Percentiles rank a stretch among this genome's conserved stretches.
phyloP scores from a whole-genome alignment of 768 basidiomycete species.

The Asterophora parasitica region DNA sequence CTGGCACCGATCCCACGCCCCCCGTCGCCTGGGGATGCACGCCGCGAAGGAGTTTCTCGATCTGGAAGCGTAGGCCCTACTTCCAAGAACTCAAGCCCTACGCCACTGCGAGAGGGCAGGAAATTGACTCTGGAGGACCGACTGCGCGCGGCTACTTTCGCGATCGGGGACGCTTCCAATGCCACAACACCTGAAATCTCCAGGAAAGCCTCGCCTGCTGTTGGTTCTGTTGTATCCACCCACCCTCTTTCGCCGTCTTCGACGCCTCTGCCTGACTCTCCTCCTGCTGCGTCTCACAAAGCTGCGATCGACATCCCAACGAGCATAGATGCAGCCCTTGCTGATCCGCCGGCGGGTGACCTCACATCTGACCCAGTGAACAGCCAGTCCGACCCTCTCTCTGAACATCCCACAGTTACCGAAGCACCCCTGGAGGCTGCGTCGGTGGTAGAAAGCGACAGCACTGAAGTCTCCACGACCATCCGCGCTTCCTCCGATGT shows the following conservation, averaged over 20 bases:
- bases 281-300: conserved; percentile 24
- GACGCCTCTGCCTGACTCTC: conserved; percentile 40
- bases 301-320: conserved; percentile 6
- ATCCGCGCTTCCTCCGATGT: not conserved
- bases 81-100: conserved; percentile 13
- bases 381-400: not conserved
- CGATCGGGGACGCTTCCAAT: conserved; percentile 50
- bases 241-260: conserved; percentile 38
- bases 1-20: conserved; percentile 48
- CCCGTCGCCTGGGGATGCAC: conserved; percentile 21
- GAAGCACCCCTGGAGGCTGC: too few relatives aligned
- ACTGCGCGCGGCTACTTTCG: conserved; percentile 58
- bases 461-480: not conserved
- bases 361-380: not conserved
- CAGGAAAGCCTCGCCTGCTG: conserved; percentile 36
- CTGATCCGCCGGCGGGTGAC: not conserved
- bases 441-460: not conserved
- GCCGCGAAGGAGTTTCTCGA: conserved; percentile 21
- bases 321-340: not conserved
- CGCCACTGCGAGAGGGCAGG: conserved; percentile 16
- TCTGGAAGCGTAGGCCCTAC: conserved; percentile 32
- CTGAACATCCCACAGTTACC: not conserved
- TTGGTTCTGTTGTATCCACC: conserved; percentile 18
- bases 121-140: conserved; percentile 74
- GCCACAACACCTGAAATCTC: conserved; percentile 36